Evolutionary conservation across 1,284 basidiomycete species (phyloP).

Genomic region (Pascua sp.): DNA sequence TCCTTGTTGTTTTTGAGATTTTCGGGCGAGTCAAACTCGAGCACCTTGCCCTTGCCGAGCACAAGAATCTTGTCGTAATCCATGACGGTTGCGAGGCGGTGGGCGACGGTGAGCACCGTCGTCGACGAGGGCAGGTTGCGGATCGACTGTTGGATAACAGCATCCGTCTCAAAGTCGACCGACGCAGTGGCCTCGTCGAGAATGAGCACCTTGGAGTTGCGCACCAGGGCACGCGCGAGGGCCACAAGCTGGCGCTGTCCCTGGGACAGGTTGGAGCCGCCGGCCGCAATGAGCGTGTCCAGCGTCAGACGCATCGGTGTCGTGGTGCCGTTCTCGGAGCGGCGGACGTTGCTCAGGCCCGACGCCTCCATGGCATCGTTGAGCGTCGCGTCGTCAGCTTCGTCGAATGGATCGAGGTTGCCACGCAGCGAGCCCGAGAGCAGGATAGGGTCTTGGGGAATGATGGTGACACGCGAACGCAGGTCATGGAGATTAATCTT

Average conservation of each 20-base stretch:
- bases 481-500: constrained; percentile 62
- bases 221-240: constrained; percentile 56
- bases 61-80: constrained; percentile 57
- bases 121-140: constrained; percentile 47
- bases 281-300: constrained; percentile 46
- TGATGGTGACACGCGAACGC: constrained; percentile 57
- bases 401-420: constrained; percentile 71
- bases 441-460: constrained; percentile 60
- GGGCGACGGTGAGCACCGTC: constrained; percentile 51
- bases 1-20: constrained; percentile 57
- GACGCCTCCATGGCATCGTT: constrained; percentile 54
- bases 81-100: constrained; percentile 54
- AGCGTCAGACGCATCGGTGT: constrained; percentile 46
- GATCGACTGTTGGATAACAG: constrained; percentile 53
- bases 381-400: constrained; percentile 63
- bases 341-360: constrained; percentile 43
- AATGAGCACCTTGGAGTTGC: constrained; percentile 55
- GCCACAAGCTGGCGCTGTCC: constrained; percentile 67
- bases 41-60: constrained; percentile 54
- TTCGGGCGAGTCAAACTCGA: constrained; percentile 60
- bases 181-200: constrained; percentile 56
- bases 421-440: constrained; percentile 74
- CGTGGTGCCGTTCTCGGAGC: constrained; percentile 23
- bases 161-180: constrained; percentile 52
- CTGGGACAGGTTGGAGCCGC: constrained; percentile 63